Evolutionary conservation across 805 yeast genomes (phyloP).

Genomic region (Metschnikowia kunwiensis): DNA sequence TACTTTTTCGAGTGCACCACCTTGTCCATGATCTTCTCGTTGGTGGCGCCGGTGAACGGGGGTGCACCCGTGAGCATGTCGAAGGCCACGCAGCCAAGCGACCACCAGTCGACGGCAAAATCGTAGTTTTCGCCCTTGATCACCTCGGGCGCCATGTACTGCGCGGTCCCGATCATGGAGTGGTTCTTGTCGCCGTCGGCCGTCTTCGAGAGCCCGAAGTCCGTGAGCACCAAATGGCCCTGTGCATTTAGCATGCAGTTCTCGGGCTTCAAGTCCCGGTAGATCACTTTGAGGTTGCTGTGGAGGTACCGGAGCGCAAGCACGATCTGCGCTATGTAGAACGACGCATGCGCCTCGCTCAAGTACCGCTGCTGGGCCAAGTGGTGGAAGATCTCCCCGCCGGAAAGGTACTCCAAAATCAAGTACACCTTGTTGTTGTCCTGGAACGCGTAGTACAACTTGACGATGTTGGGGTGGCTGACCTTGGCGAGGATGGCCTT

Average conservation of each 20-base stretch:
- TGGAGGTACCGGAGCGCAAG: conserved; percentile 21
- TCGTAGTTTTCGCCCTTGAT: conserved; percentile 74
- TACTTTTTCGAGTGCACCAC: conserved; percentile 59
- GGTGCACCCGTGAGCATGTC: conserved; percentile 85
- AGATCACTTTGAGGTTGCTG: conserved; percentile 35
- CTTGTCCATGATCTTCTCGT: conserved; percentile 72
- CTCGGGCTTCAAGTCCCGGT: conserved; percentile 45
- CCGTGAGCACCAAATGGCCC: conserved; percentile 44
- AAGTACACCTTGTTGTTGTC: conserved; percentile 73
- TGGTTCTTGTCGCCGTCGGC: conserved; percentile 36
- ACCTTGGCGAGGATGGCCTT: conserved; percentile 67
- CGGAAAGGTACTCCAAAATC: conserved; percentile 77
- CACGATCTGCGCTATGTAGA: conserved; percentile 19
- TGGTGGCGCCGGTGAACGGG: conserved; percentile 82
- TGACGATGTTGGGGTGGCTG: conserved; percentile 74
- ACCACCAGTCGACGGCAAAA: conserved; percentile 88
- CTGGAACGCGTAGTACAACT: conserved; percentile 78
- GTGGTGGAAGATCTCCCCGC: conserved; percentile 79
- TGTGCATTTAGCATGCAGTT: conserved; percentile 42
- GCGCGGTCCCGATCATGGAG: conserved; percentile 74
- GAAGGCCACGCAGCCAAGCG: conserved; percentile 75
- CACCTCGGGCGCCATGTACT: conserved; percentile 89
- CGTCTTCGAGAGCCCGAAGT: conserved; percentile 44
- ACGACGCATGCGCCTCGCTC: conserved; percentile 20
- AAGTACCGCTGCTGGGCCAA: conserved; percentile 37